These are phyloP conservation scores for Colletotrichum magnum DNA, from an alignment of 2,329 filamentous ascomycete species.

Conservation along the genomic window DNA sequence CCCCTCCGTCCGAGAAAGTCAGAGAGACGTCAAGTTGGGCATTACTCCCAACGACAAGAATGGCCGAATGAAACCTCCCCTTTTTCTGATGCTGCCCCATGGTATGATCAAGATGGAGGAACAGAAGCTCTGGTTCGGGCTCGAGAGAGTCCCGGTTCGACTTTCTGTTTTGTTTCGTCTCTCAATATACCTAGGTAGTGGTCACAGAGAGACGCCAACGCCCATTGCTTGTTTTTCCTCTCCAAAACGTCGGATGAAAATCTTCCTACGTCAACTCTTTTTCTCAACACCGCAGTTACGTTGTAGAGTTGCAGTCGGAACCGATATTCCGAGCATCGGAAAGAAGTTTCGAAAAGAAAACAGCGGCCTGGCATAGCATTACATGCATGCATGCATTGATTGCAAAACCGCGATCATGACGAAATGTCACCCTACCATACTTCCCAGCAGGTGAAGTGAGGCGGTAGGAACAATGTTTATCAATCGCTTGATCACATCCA, in stretches of 20 bases:
- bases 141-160: conserved; percentile 31
- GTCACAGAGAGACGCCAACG: background rate
- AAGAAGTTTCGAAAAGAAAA: too few relatives aligned
- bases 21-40: background rate
- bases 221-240: background rate
- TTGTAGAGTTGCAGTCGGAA: conserved; percentile 6
- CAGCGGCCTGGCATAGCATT: too few relatives aligned
- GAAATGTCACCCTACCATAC: too few relatives aligned
- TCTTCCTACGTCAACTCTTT: background rate
- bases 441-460: too few relatives aligned
- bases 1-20: background rate
- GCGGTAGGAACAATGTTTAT: too few relatives aligned
- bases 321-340: too few relatives aligned
- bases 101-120: background rate
- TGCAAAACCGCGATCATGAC: too few relatives aligned
- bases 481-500: too few relatives aligned
- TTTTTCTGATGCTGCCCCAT: background rate
- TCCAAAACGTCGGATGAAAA: conserved; percentile 26
- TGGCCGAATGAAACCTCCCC: conserved; percentile 7
- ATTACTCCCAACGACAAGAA: background rate
- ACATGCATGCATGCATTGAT: too few relatives aligned
- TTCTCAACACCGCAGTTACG: background rate
- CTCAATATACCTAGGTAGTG: background rate
- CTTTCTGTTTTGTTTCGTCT: conserved; percentile 31
- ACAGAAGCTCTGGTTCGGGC: conserved; percentile 8